phyloP scores from a whole-genome alignment of 768 basidiomycete species.

The Cyclocybe aegerita region DNA sequence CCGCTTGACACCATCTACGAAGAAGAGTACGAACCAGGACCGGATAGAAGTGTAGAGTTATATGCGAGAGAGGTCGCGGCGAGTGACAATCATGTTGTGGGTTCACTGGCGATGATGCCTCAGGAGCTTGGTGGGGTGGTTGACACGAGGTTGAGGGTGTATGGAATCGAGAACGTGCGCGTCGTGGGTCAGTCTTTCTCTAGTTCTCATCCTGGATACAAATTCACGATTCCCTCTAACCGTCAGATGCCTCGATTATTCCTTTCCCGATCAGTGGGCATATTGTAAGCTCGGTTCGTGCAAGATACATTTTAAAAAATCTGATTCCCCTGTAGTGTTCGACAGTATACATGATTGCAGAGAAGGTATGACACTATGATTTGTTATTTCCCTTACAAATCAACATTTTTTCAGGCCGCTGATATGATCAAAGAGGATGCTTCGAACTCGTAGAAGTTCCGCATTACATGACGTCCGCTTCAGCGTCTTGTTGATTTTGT shows the following conservation, averaged over 20 bases:
- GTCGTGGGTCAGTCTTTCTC: constrained; percentile 26
- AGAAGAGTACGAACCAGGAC: constrained; percentile 32
- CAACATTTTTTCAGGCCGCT: constrained; percentile 6
- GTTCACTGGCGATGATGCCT: constrained; percentile 41
- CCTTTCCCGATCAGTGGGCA: constrained; percentile 32
- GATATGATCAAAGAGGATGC: constrained; percentile 9
- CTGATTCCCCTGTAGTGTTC: constrained; percentile 12
- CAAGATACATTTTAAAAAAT: neutral
- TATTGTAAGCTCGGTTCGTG: constrained; percentile 17
- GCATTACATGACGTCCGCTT: no score
- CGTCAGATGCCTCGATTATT: constrained; percentile 30
- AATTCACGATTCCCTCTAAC: neutral
- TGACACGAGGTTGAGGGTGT: constrained; percentile 31
- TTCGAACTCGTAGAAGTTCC: no score
- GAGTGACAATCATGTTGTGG: constrained; percentile 33
- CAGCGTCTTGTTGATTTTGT: no score
- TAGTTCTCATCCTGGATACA: neutral
- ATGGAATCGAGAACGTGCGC: constrained; percentile 33
- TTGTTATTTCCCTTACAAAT: neutral
- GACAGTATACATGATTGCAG: constrained; percentile 29
- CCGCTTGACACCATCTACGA: constrained; percentile 28
- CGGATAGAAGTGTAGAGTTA: constrained; percentile 14
- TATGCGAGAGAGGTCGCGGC: constrained; percentile 25
- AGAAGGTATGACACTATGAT: constrained; percentile 16
- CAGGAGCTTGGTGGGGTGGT: constrained; percentile 36